Base-by-base conservation (phyloP, 1,139 yeast genomes). In the Cylindricascospora bacillispora region DNA sequence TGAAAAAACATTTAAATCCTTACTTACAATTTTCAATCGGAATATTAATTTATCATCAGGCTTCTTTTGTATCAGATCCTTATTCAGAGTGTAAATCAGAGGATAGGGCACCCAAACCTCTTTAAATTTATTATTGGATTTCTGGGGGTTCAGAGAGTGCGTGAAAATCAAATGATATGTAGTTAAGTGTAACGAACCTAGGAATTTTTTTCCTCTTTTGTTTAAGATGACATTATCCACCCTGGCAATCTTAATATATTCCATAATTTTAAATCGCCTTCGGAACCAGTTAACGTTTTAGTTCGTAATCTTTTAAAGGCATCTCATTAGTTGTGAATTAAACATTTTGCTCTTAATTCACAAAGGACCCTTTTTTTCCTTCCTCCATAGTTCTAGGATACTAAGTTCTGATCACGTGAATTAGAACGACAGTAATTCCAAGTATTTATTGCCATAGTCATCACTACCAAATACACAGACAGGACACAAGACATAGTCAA, bases 51-150 rank as follows among this genome's bases (percentile, higher is more conserved):
- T 7, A 7, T 18, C 10, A 43, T 40, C 21, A 41, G 49, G 22
- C 38, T 30, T 14, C 29, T 26, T 13, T 31, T 35, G 3, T 21
- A 26, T 24, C 17, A 58, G 38, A 18, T 74, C 65, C 40, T 78
- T 72, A 39, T 70, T 69, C 2, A 81, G 73, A 33, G 67, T 60
- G 27, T 74, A 79, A 27, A 86, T 76, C 42, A 86, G 72, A 0
- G 97, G 97, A 54, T 86, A 89, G 36, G 94, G 80, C 21, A 85
- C 68, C 98, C 98, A 89, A 14, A 83, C 69, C 50, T 89, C 97
- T 36, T 75, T 59, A 22, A 61, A 57, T 18, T 53, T 54, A 31
- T 38, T 43, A n/a, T 39, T 40, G 29, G 41, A 63, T 18, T 18
- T 18, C 10, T 7, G 10, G n/a, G n/a, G n/a, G n/a, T n/a, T n/a